Evolutionary conservation across 805 yeast genomes (phyloP).

Genomic region (Yamadazyma laniorum): DNA sequence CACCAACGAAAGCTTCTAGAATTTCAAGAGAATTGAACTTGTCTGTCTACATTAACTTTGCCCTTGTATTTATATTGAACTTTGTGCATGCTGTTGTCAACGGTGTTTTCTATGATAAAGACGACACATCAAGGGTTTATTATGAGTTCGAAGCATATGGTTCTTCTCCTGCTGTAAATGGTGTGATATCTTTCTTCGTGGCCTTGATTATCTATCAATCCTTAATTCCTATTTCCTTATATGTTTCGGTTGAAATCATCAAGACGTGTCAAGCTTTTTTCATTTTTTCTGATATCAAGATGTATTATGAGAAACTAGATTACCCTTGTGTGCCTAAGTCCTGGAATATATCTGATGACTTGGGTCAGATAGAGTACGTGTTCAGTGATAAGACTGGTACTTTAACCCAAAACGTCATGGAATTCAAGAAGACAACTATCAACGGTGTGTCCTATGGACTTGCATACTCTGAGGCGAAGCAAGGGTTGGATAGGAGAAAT

Average conservation of each 20-base stretch:
- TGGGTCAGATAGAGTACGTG: conserved; percentile 79
- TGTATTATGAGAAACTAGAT: conserved; percentile 69
- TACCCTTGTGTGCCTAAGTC: conserved; percentile 79
- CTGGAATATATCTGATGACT: conserved; percentile 81
- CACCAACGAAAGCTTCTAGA: conserved; percentile 70
- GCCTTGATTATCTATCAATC: conserved; percentile 72
- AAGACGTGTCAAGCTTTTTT: conserved; percentile 75
- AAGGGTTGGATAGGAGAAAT: conserved; percentile 64
- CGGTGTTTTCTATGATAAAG: conserved; percentile 56
- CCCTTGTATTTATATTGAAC: conserved; percentile 60
- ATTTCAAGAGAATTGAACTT: conserved; percentile 65
- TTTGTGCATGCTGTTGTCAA: conserved; percentile 68
- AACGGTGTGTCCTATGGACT: conserved; percentile 66
- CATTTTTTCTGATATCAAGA: conserved; percentile 64
- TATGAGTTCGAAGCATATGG: conserved; percentile 66
- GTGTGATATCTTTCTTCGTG: conserved; percentile 67
- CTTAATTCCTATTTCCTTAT: conserved; percentile 76
- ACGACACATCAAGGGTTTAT: conserved; percentile 44
- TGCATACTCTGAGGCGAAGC: conserved; percentile 77
- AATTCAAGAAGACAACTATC: conserved; percentile 72
- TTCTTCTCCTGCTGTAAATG: conserved; percentile 59
- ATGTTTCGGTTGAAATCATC: conserved; percentile 75
- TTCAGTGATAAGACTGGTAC: conserved; percentile 87
- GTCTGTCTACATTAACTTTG: conserved; percentile 63
- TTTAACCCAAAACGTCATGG: conserved; percentile 80